These are phyloP conservation scores for Lipomyces spencermartinsiae DNA, from an alignment of 805 yeast genomes.

Conservation along the genomic window DNA sequence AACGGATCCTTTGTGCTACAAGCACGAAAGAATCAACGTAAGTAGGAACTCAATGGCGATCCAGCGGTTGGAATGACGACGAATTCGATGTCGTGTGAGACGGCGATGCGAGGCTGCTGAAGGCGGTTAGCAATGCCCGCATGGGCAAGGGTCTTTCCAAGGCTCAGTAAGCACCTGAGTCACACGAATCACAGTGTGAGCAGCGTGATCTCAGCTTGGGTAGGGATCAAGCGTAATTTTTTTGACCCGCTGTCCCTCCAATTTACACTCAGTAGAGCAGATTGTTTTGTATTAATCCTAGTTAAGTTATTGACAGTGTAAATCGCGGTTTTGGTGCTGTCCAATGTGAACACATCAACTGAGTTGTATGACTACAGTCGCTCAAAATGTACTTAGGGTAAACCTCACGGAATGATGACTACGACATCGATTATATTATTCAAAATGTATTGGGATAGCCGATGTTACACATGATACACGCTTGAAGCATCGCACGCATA, in stretches of 20 bases:
- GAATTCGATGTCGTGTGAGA: constrained; percentile 5
- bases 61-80: neutral
- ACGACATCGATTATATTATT: neutral
- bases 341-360: no score
- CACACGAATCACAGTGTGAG: neutral
- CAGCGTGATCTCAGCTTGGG: neutral
- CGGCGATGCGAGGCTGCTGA: neutral
- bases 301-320: no score
- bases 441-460: neutral
- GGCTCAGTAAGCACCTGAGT: neutral
- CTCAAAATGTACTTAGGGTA: no score
- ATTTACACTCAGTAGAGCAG: no score
- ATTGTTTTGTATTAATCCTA: no score
- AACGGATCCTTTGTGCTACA: neutral
- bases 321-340: no score
- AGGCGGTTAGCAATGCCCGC: neutral
- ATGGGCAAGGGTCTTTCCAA: neutral
- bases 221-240: no score
- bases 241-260: no score
- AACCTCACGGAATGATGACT: no score
- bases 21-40: neutral
- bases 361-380: no score
- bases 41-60: neutral
- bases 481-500: neutral
- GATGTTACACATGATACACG: neutral